Evolutionary conservation across 1,284 basidiomycete genomes (phyloP), one percentile per base, ranked within the genome.

Genomic region (Ceratobasidium sp.): DNA sequence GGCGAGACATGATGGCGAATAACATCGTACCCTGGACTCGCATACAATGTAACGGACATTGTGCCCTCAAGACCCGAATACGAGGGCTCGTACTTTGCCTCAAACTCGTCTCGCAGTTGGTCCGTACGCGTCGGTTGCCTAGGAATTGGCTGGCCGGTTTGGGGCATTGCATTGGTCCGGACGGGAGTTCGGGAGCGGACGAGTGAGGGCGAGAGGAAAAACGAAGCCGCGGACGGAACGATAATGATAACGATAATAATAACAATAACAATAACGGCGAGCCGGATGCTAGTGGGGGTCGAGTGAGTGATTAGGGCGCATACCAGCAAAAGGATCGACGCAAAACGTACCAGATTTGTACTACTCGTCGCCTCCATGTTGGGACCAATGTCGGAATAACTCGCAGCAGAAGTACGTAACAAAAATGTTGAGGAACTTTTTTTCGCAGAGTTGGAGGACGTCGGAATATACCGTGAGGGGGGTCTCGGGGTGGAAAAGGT

Each of bases 51-150:
- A 7, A 50, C 52, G 2, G 75, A 77, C 38, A 69, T 0, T 8
- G 75, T 77, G 27, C 59, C 65, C 54, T 77, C 75, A 10, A 77
- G 44, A 48, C 44, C 55, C 20, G 66, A 77, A 50, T 60, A 77
- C n/a, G 75, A 66, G 10, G 75, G 75, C 57, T 68, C 64, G 20
- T 77, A 77, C 41, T 77, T 66, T 7, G 55, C 27, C 33, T 38
- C 64, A n/a, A n/a, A n/a, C n/a, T n/a, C n/a, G n/a, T n/a, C n/a
- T n/a, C n/a, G n/a, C n/a, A n/a, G n/a, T n/a, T n/a, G n/a, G n/a
- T n/a, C n/a, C n/a, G n/a, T n/a, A n/a, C n/a, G n/a, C n/a, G n/a
- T n/a, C n/a, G n/a, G n/a, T n/a, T n/a, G n/a, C n/a, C n/a, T n/a
- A n/a, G n/a, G n/a, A n/a, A n/a, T n/a, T n/a, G n/a, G n/a, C n/a